phyloP scores from a whole-genome alignment of 129 eudicot species.

The Lactuca saligna region DNA sequence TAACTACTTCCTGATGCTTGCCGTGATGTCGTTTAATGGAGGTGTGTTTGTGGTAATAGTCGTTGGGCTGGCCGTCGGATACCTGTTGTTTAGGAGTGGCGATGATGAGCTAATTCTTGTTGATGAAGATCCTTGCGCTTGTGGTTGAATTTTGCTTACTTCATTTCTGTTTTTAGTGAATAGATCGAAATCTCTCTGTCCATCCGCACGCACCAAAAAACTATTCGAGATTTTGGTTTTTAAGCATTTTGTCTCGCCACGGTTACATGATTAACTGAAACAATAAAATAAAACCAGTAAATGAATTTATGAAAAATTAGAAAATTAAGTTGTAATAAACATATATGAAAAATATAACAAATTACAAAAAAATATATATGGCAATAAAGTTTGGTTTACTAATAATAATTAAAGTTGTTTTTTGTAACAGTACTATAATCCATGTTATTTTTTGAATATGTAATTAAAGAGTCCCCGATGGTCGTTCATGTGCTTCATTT shows the following conservation, averaged over 20 bases:
- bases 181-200: neutral
- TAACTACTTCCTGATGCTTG: conserved; percentile 74
- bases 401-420: no score
- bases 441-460: no score
- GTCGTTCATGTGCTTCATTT: no score
- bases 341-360: no score
- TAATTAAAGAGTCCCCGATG: no score
- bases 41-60: conserved; percentile 71
- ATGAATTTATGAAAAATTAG: no score
- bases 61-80: conserved; percentile 60
- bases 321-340: no score
- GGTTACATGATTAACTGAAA: no score
- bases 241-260: neutral
- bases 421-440: no score
- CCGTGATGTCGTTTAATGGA: conserved; percentile 82
- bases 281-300: no score
- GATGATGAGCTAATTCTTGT: conserved; percentile 52
- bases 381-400: no score
- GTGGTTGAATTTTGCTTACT: conserved; percentile 44
- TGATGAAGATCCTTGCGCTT: conserved; percentile 71
- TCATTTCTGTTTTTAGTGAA: neutral
- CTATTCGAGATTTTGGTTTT: neutral
- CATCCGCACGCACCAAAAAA: neutral
- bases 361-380: no score
- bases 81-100: conserved; percentile 54